Conservation (phyloP, 176 grass and related monocot species). For the Phoenix dactylifera region DNA sequence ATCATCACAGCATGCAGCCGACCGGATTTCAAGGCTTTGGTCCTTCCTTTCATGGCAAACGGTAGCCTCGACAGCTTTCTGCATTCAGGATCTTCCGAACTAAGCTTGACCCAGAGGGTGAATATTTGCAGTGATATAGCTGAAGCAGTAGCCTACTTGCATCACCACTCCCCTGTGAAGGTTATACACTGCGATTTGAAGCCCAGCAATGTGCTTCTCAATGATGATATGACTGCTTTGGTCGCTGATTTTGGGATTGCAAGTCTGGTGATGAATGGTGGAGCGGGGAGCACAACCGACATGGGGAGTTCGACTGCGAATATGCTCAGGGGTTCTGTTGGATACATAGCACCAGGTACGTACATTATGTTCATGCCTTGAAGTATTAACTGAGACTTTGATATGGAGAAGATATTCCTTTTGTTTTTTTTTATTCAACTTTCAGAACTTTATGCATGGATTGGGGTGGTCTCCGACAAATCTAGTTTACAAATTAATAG, state of each 20-base stretch:
- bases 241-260: constrained; percentile 43
- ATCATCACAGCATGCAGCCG: constrained; percentile 85
- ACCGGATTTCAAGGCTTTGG: constrained; percentile 88
- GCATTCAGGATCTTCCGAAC: constrained; percentile 32
- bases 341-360: no score
- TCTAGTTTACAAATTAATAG: no score
- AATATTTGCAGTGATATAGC: constrained; percentile 33
- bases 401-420: no score
- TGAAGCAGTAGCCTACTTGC: constrained; percentile 31
- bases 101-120: constrained; percentile 48
- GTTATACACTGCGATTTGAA: constrained; percentile 48
- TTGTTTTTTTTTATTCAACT: no score
- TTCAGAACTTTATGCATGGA: no score
- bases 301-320: constrained; percentile 36
- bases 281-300: constrained; percentile 91
- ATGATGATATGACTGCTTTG: constrained; percentile 34
- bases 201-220: constrained; percentile 50
- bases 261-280: constrained; percentile 59
- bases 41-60: constrained; percentile 91
- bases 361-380: no score
- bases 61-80: constrained; percentile 85
- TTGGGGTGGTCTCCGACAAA: no score
- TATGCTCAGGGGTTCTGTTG: not conserved
- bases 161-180: constrained; percentile 35
- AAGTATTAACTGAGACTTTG: no score